phyloP scores from a whole-genome alignment of 495 filamentous ascomycete genomes.

The Pyrenula aspistea region DNA sequence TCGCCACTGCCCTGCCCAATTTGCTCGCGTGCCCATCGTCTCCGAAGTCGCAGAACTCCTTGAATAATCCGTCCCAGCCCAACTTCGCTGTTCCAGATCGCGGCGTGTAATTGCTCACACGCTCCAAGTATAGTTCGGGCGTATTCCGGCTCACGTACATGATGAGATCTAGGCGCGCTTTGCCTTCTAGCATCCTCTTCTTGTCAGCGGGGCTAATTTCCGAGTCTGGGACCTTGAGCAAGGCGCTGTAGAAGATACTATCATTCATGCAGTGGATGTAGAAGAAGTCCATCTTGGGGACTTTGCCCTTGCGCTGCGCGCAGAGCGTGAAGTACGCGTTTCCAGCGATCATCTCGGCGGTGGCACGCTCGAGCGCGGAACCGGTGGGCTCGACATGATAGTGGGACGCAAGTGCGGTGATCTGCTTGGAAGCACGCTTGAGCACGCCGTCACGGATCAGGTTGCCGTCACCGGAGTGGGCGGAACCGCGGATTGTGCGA shows the following conservation, averaged over 20 bases:
- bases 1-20: slow-evolving; percentile 51
- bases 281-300: slow-evolving; percentile 71
- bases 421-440: slow-evolving; percentile 45
- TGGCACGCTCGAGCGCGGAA: slow-evolving; percentile 46
- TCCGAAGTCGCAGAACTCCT: slow-evolving; percentile 30
- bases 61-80: slow-evolving; percentile 45
- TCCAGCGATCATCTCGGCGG: slow-evolving; percentile 66
- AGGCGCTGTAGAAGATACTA: slow-evolving; percentile 48
- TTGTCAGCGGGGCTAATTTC: slow-evolving; percentile 35
- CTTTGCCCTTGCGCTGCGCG: slow-evolving; percentile 47
- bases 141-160: slow-evolving; percentile 51
- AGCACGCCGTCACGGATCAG: slow-evolving; percentile 59
- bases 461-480: slow-evolving; percentile 40
- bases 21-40: slow-evolving; percentile 79
- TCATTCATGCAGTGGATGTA: slow-evolving; percentile 57
- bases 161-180: slow-evolving; percentile 55
- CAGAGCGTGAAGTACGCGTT: slow-evolving; percentile 48
- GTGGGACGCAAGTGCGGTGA: slow-evolving; percentile 44
- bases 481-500: slow-evolving; percentile 37
- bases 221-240: slow-evolving; percentile 20
- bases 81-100: slow-evolving; percentile 8
- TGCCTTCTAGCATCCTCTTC: slow-evolving; percentile 61
- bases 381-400: slow-evolving; percentile 36
- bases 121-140: slow-evolving; percentile 41
- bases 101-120: slow-evolving; percentile 41